Evolutionary conservation across 129 eudicot genomes (phyloP).

Genomic region (Chrysanthemum makinoi): DNA sequence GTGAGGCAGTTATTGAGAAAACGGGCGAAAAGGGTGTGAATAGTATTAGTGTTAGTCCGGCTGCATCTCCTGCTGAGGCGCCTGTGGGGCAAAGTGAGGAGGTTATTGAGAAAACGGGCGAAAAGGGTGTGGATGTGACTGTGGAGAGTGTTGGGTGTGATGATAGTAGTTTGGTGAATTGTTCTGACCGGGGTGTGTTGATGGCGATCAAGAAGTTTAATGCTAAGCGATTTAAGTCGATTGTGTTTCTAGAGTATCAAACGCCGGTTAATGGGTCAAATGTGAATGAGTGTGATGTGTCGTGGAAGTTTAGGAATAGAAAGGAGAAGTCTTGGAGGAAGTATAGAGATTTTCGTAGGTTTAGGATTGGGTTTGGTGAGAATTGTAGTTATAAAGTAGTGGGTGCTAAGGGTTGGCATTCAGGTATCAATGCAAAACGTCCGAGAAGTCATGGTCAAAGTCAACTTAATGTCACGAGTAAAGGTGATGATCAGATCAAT

Average conservation of each 20-base stretch:
- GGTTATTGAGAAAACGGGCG: slow-evolving; percentile 52
- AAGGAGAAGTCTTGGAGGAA: slow-evolving; percentile 95
- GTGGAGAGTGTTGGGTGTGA: slow-evolving; percentile 43
- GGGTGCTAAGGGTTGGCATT: slow-evolving; percentile 85
- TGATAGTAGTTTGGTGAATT: slow-evolving; percentile 54
- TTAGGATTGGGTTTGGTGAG: slow-evolving; percentile 58
- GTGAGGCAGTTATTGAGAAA: slow-evolving; percentile 55
- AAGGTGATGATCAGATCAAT: slow-evolving; percentile 76
- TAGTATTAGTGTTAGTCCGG: slow-evolving; percentile 31
- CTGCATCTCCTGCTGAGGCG: slow-evolving; percentile 31
- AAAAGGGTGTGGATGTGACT: slow-evolving; percentile 29
- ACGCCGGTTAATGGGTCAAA: slow-evolving; percentile 76
- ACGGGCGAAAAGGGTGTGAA: slow-evolving; percentile 39
- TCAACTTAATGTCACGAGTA: slow-evolving; percentile 32
- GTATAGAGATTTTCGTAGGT: slow-evolving; percentile 92
- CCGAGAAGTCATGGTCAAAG: slow-evolving; percentile 25
- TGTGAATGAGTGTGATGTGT: slow-evolving; percentile 81
- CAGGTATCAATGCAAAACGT: slow-evolving; percentile 78
- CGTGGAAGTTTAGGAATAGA: slow-evolving; percentile 86
- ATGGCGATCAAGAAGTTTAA: slow-evolving; percentile 76
- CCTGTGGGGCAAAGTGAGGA: slow-evolving; percentile 54
- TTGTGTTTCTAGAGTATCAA: slow-evolving; percentile 73
- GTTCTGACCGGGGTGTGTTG: slow-evolving; percentile 77
- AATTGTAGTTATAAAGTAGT: slow-evolving; percentile 75
- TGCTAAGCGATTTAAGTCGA: slow-evolving; percentile 61